Evolutionary conservation across 164 flowering plant species (phyloP).

Genomic region (Macadamia integrifolia): DNA sequence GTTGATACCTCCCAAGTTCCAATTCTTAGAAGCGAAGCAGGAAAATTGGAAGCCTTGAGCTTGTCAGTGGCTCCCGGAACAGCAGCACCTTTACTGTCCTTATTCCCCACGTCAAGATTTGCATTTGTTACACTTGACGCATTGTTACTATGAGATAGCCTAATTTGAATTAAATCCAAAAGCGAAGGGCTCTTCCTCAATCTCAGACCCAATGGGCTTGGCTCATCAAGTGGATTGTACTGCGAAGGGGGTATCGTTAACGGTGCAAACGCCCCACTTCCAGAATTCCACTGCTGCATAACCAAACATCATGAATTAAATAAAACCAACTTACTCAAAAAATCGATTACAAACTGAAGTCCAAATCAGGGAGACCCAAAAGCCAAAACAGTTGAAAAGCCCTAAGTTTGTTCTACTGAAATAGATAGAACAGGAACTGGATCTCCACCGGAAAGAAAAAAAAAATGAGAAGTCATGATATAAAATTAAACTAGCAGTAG

Average conservation of each 20-base stretch:
- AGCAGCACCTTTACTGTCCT: slow-evolving; percentile 32
- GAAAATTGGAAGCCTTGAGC: slow-evolving; percentile 82
- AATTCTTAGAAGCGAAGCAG: slow-evolving; percentile 58
- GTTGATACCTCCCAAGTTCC: slow-evolving; percentile 67
- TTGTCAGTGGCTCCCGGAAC: slow-evolving; percentile 39
- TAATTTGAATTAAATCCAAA: slow-evolving; percentile 73
- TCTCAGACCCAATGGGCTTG: slow-evolving; percentile 78
- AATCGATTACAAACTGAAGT: background rate
- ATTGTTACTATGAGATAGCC: slow-evolving; percentile 45
- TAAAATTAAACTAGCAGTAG: background rate
- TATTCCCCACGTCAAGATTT: slow-evolving; percentile 21
- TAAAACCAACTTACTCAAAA: background rate
- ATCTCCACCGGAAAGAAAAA: no score
- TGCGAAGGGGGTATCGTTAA: slow-evolving; percentile 31
- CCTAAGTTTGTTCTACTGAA: no score
- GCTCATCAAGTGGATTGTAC: slow-evolving; percentile 73
- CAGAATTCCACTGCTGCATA: slow-evolving; percentile 34
- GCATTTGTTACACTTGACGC: slow-evolving; percentile 18
- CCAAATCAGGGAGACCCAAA: background rate
- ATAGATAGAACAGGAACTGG: no score
- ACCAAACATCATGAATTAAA: background rate
- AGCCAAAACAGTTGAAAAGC: background rate
- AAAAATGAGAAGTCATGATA: no score
- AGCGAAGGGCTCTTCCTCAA: slow-evolving; percentile 76
- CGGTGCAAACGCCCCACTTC: slow-evolving; percentile 6